Evolutionary conservation across 2,329 filamentous ascomycete genomes (phyloP), one percentile per base, ranked within the genome.

Genomic region (Clonostachys solani): DNA sequence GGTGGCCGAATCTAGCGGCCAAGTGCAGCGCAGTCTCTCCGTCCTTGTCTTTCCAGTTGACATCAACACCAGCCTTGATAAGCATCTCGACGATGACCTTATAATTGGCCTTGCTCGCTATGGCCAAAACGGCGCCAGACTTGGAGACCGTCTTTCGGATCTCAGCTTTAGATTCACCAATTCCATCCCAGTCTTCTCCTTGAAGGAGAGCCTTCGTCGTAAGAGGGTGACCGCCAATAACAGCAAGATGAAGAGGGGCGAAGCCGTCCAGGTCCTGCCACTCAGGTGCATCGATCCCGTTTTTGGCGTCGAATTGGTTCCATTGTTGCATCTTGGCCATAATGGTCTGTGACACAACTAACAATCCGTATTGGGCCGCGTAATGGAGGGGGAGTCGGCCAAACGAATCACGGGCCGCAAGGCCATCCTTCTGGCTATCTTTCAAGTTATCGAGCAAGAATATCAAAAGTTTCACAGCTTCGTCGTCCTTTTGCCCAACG

Each of bases 211-310:
- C 81, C 55, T 87, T 81, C 1, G 92, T 96, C 0, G 92, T 96
- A 45, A 92, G 71, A 4, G 89, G 84, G 63, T 99, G 94, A 1
- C 92, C 92, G 40, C 89, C 91, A 43, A 96, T 88, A 23, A 97
- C 92, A 57, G 88, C 90, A 41, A 99, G 79, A 69, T 99, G 92
- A 40, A 99, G 73, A 1, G 94, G 94, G 10, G 92, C 89, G 64
- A 87, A 90, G 16, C 94, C 92, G 59, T 97, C 94, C 17, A 83
- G 80, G 61, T 99, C 94, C 66, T 96, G 92, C 92, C 92, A 97
- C 51, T 84, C 77, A 1, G 82, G 77, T 0, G 89, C 87, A 62
- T 97, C 92, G 44, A 99, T 95, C 10, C 92, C 92, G 52, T 90
- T 77, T 35, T 84, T 81, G 29, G 92, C 84, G 58, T 95, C 80